Base-by-base conservation (phyloP, 768 basidiomycete genomes). In the Tulasnella sp. region DNA sequence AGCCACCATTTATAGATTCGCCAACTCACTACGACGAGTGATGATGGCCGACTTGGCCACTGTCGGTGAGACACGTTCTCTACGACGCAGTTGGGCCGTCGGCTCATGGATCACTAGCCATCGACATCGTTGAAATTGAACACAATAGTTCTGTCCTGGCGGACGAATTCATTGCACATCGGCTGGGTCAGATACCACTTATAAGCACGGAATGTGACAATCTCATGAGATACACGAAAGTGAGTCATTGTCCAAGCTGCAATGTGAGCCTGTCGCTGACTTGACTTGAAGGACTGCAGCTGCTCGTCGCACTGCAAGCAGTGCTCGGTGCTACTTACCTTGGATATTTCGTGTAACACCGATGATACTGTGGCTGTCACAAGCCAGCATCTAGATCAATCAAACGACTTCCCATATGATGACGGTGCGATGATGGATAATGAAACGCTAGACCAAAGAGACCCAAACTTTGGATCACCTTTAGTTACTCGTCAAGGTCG, bases 11-110 rank as follows among this genome's bases (percentile, higher is more conserved):
- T 34, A 43, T 60, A 92, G 92, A 48, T 87, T 94, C 65, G 94
- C 94, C 55, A 99, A 99, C 72, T 93, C 93, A 4, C 68, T 99
- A 42, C 81, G 96, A 66, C 78, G 96, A 65, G 86, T 91, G 41
- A 85, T 97, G 75, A 93, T 97, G 73, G 94, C 96, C 27, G 92
- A 98, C 71, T 83, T 99, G 63, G 89, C 93, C 17, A 98, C 96
- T 60, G 80, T 99, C 63, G 92, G 93, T 92, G 68, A 68, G 87
- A 76, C 34, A 19, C 50, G 42, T 44, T 48, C 30, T 59, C 10
- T 45, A 24, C 49, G 11, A 7, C 46, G n/a, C 7, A 48, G 19
- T 7, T 21, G 46, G 31, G 48, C 5, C 12, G 31, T 50, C 15
- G 34, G 34, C 34, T 38, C 34, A 38, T 38, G 34, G 5, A 38